Evolutionary conservation across 2,329 filamentous ascomycete species (phyloP).

Genomic region (Apiospora kogelbergensis): DNA sequence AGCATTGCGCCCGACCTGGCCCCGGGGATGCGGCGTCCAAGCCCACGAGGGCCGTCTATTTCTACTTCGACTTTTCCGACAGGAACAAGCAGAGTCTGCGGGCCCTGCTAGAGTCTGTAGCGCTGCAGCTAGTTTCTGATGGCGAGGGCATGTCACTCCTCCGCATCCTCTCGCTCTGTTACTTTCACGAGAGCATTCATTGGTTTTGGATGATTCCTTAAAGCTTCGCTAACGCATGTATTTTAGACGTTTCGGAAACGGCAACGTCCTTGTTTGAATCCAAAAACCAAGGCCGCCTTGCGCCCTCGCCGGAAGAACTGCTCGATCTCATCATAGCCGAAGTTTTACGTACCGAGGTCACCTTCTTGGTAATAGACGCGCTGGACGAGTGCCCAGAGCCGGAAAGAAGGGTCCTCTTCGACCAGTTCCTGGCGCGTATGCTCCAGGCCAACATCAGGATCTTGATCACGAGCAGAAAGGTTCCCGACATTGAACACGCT

Average conservation of each 20-base stretch:
- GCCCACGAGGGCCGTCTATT: not conserved
- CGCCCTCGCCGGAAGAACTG: not conserved
- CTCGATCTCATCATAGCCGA: not conserved
- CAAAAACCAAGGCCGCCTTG: not conserved
- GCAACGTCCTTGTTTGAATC: not conserved
- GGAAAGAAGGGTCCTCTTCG: not conserved
- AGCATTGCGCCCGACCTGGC: not conserved
- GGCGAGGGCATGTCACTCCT: not conserved
- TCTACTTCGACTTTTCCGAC: slow-evolving; percentile 8
- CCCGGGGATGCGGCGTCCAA: not conserved
- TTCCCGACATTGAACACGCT: not conserved
- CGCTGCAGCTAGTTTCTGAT: not conserved
- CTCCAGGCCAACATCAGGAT: not conserved
- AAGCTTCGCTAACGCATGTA: no score
- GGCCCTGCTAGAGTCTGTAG: not conserved
- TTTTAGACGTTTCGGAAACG: not conserved
- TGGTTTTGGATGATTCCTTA: no score
- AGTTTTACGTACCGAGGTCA: not conserved
- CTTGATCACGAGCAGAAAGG: not conserved
- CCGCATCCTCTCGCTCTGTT: not conserved
- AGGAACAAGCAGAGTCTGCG: not conserved
- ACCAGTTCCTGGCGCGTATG: not conserved
- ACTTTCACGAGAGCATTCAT: not conserved
- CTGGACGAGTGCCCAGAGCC: not conserved
- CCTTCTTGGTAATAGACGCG: not conserved